These are phyloP conservation scores for Ceratobasidium sp. DNA, from an alignment of 1,284 basidiomycete species.

Conservation along the genomic window DNA sequence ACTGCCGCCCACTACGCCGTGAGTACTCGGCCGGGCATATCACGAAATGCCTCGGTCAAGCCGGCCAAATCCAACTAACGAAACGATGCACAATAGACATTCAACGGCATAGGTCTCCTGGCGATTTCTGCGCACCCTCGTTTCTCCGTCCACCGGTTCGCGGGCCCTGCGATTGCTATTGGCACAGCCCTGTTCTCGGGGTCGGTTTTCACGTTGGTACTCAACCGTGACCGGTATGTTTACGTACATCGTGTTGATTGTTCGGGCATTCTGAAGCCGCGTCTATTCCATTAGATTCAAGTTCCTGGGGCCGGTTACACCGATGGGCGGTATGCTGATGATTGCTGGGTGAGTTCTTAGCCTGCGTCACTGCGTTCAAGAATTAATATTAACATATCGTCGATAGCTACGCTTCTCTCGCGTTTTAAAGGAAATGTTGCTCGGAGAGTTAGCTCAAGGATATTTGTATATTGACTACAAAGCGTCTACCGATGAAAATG, in stretches of 20 bases:
- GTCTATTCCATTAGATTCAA: conserved; percentile 59
- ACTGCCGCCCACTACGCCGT: conserved; percentile 74
- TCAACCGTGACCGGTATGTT: conserved; percentile 64
- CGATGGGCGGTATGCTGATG: conserved; percentile 76
- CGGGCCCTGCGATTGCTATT: conserved; percentile 72
- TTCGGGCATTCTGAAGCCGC: conserved; percentile 17
- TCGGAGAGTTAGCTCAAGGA: too few relatives aligned
- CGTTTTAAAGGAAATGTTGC: conserved; percentile 54
- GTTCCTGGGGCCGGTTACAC: conserved; percentile 78
- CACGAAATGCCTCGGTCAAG: conserved; percentile 12
- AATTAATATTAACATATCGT: not conserved
- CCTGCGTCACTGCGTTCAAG: not conserved
- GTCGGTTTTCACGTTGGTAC: conserved; percentile 72
- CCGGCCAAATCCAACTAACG: not conserved
- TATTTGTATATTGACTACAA: too few relatives aligned
- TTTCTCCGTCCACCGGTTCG: conserved; percentile 70
- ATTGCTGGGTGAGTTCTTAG: conserved; percentile 74
- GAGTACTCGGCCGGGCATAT: conserved; percentile 47
- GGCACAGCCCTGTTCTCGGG: conserved; percentile 77
- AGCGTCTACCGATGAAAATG: too few relatives aligned
- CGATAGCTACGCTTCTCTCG: conserved; percentile 64
- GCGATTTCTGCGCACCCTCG: conserved; percentile 76
- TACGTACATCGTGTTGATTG: not conserved
- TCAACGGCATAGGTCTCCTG: conserved; percentile 80
- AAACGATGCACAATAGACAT: conserved; percentile 60